Evolutionary conservation across 225 moss, liverwort and hornwort species (phyloP).

Genomic region (Marchantia paleacea): DNA sequence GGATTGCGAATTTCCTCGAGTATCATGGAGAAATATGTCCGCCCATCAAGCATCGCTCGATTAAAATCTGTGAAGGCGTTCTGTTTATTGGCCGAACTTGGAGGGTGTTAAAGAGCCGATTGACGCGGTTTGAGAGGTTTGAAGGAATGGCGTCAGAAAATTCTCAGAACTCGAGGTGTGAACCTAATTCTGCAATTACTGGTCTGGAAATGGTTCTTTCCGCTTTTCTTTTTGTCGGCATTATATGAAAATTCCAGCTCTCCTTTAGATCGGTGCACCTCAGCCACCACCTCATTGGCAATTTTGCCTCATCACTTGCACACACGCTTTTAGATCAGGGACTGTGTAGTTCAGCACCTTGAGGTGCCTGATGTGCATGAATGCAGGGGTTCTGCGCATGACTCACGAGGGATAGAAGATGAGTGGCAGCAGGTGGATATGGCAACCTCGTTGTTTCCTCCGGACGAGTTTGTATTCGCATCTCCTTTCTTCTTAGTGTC

Average conservation of each 20-base stretch:
- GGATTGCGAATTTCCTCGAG: too few relatives aligned
- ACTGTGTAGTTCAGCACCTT: slow-evolving; percentile 6
- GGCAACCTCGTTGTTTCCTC: slow-evolving; percentile 26
- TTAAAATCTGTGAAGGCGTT: not conserved
- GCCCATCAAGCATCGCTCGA: not conserved
- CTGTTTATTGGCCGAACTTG: not conserved
- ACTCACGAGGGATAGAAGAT: slow-evolving; percentile 29
- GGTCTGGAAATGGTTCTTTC: not conserved
- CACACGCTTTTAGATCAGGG: not conserved
- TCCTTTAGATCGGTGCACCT: not conserved
- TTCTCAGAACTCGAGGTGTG: slow-evolving; percentile 1
- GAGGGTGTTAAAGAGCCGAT: not conserved
- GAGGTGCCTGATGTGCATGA: slow-evolving; percentile 21
- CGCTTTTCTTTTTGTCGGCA: not conserved
- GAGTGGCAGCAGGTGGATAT: slow-evolving; percentile 47
- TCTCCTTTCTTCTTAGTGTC: not conserved
- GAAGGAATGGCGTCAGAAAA: slow-evolving; percentile 4
- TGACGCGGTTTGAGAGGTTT: not conserved
- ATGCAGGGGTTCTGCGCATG: slow-evolving; percentile 26
- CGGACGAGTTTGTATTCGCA: slow-evolving; percentile 31
- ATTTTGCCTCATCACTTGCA: not conserved
- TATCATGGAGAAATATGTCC: not conserved
- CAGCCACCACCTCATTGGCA: not conserved
- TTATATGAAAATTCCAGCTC: not conserved
- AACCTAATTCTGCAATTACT: not conserved